phyloP scores from a whole-genome alignment of 495 filamentous ascomycete genomes.

The Baudoinia panamericana region DNA sequence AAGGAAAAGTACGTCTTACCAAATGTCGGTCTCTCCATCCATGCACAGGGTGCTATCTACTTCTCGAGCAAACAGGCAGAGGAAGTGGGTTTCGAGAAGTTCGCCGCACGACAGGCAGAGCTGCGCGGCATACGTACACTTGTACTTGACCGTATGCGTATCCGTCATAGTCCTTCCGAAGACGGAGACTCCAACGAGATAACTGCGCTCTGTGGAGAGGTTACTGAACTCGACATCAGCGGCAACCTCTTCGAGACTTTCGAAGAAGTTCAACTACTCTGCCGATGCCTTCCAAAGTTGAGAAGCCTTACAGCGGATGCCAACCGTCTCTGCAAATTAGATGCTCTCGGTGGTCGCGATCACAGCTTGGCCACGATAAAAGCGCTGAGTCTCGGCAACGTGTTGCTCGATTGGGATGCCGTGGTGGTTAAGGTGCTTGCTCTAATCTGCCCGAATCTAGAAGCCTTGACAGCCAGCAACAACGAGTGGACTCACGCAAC shows the following conservation, averaged over 20 bases:
- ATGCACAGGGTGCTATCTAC: conserved; percentile 38
- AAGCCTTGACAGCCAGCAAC: conserved; percentile 41
- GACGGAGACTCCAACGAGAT: conserved; percentile 11
- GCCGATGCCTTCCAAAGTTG: conserved; percentile 48
- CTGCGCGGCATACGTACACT: conserved; percentile 67
- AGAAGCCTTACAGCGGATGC: conserved; percentile 53
- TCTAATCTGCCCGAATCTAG: conserved; percentile 43
- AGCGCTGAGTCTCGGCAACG: conserved; percentile 62
- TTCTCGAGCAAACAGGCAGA: conserved; percentile 82
- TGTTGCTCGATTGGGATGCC: conserved; percentile 51
- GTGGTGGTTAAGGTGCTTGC: conserved; percentile 35
- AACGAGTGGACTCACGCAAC: conserved; percentile 33
- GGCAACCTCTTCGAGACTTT: conserved; percentile 64
- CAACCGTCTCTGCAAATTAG: conserved; percentile 5
- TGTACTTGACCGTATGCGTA: conserved; percentile 60
- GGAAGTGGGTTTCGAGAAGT: conserved; percentile 94
- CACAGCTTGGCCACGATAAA: conserved; percentile 34
- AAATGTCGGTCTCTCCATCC: too few relatives aligned
- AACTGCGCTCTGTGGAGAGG: conserved; percentile 35
- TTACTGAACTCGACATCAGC: conserved; percentile 74
- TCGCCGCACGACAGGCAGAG: conserved; percentile 61
- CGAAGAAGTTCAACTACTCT: conserved; percentile 53
- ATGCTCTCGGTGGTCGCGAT: background rate
- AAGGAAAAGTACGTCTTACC: conserved; percentile 61
- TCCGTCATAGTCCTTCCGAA: conserved; percentile 37